These are phyloP conservation scores for Vaccinium vitisidaea DNA, from an alignment of 148 eudicot genomes.

Conservation along the genomic window DNA sequence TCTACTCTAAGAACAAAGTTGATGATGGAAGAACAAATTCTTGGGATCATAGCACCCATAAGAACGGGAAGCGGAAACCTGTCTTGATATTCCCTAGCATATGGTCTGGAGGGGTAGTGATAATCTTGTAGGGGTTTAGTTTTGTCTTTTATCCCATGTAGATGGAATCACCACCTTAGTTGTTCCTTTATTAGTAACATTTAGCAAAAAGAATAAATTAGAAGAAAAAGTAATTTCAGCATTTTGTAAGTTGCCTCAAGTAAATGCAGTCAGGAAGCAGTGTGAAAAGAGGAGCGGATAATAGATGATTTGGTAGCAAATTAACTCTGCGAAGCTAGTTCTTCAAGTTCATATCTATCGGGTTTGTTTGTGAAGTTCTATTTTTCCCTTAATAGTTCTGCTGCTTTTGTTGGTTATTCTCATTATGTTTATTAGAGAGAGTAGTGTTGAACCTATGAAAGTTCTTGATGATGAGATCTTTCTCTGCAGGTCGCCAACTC, in stretches of 20 bases:
- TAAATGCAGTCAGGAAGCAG: background rate
- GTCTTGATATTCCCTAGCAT: background rate
- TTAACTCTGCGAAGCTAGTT: background rate
- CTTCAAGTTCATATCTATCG: background rate
- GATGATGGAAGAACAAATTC: background rate
- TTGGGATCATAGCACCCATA: background rate
- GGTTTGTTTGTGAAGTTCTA: background rate
- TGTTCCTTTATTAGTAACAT: background rate
- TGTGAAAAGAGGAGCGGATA: background rate
- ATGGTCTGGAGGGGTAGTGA: background rate
- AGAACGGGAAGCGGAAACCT: background rate
- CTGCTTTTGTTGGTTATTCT: background rate
- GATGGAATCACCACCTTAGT: background rate
- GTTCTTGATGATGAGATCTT: background rate
- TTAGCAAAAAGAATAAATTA: background rate
- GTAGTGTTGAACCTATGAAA: background rate
- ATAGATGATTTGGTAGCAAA: background rate
- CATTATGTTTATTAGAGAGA: background rate
- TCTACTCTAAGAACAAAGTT: background rate
- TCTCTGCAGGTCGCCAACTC: slow-evolving; percentile 71
- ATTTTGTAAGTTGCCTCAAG: background rate
- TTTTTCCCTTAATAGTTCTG: background rate
- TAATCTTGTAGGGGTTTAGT: background rate
- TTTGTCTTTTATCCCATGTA: background rate
- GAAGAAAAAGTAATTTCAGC: background rate